Evolutionary conservation across 169 alveolate species (phyloP).

Genomic region (Plasmodium blacklocki): DNA sequence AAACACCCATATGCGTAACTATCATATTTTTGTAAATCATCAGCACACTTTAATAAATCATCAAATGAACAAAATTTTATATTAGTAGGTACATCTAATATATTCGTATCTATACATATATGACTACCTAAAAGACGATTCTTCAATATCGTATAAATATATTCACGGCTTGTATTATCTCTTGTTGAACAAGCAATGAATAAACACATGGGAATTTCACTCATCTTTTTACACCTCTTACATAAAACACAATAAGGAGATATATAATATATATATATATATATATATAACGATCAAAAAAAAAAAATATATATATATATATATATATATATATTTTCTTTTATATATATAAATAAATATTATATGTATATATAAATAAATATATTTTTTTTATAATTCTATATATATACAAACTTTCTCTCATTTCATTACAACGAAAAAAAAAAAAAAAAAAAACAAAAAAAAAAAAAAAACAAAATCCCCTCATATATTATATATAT

Average conservation of each 20-base stretch:
- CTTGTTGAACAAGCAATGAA: slow-evolving; percentile 83
- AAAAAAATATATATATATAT: background rate
- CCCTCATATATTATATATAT: too few species aligned
- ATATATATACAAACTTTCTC: background rate
- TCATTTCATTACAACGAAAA: too few species aligned
- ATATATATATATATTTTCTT: background rate
- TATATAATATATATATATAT: background rate
- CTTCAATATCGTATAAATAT: slow-evolving; percentile 79
- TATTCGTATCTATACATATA: slow-evolving; percentile 80
- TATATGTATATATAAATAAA: too few species aligned
- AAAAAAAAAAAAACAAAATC: too few species aligned
- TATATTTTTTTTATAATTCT: background rate
- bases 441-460: too few species aligned
- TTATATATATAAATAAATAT: too few species aligned
- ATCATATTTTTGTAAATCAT: slow-evolving; percentile 88
- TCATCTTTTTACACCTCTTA: slow-evolving; percentile 23
- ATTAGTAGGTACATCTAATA: slow-evolving; percentile 87
- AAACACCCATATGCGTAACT: slow-evolving; percentile 84
- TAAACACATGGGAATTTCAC: slow-evolving; percentile 77
- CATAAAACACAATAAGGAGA: background rate
- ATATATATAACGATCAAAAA: background rate
- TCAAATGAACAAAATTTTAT: slow-evolving; percentile 88
- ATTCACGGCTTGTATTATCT: slow-evolving; percentile 81
- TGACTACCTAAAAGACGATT: slow-evolving; percentile 81
- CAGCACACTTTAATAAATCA: slow-evolving; percentile 86